Base-by-base conservation (phyloP, 345 rosid species). In the Gossypium mustelinum region DNA sequence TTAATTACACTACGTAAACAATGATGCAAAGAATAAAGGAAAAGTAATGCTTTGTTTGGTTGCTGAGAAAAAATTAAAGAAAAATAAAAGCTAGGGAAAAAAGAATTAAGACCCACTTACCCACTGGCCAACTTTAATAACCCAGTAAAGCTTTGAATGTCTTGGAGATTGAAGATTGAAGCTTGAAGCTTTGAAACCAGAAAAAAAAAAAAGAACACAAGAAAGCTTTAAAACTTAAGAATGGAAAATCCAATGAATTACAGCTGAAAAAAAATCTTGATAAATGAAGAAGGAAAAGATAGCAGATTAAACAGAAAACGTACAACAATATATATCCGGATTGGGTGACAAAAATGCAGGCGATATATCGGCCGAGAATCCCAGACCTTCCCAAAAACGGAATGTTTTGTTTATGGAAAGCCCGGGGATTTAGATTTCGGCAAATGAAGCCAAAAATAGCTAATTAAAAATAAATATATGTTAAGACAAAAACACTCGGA, bases 11-110 rank as follows among this genome's bases (percentile, higher is more conserved):
- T 34, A 5, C 41, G 25, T 41, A 12, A 4, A 47, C 56, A 60
- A 69, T 39, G 22, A 45, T 47, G 9, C 9, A 29, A 60, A 59
- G 66, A 70, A 54, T 5, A 12, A 62, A 64, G 44, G 2, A 51
- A 78, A 78, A 75, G 75, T 17, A 41, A 29, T 65, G 48, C 66
- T 70, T 73, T 73, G 82, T 77, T 80, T 79, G 82, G 74, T 76
- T 78, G 68, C 76, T n/a, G 59, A 74, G 85, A 80, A 82, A 82
- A 57, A 57, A 20, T 3, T 3, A 5, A 34, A 34, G 41, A 34
- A 34, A 34, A 34, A 34, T 34, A 34, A 11, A 80, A 76, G 75
- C 12, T 61, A 16, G 3, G 54, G 11, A 62, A 17, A 57, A 56
- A 75, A 68, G 11, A 25, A 47, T 18, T 34, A 68, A 16, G 2